Percentiles rank a stretch among this genome's conserved stretches.
phyloP scores from a whole-genome alignment of 345 rosid genomes.

The Dovyalis caffra region DNA sequence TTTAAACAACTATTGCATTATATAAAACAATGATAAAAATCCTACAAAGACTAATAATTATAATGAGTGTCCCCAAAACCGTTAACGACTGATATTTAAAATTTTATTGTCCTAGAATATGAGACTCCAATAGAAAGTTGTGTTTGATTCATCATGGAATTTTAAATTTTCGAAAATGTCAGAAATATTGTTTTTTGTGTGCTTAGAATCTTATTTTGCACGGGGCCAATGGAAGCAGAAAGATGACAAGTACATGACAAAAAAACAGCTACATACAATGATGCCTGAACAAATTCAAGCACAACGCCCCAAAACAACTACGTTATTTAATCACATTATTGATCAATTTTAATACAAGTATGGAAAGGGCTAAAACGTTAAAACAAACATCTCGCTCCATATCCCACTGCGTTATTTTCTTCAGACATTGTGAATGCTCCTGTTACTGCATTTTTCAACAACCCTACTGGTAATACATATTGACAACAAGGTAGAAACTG shows the following conservation, averaged over 20 bases:
- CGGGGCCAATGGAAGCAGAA: no score
- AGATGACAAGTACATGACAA: neutral
- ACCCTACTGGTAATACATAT: neutral
- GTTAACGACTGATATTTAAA: no score
- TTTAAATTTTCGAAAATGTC: no score
- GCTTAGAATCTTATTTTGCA: no score
- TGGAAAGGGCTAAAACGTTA: neutral
- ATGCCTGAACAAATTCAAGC: neutral
- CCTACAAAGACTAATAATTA: no score
- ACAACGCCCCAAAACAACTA: neutral
- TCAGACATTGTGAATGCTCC: conserved; percentile 7
- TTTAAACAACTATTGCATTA: no score
- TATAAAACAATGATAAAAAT: no score
- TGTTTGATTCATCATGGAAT: no score
- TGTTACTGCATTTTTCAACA: neutral
- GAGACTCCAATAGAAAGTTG: no score
- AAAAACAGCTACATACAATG: neutral
- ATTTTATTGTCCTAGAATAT: no score
- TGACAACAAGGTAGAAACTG: conserved; percentile 12
- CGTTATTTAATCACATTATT: neutral
- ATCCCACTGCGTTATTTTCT: conserved; percentile 13
- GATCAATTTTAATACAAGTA: neutral
- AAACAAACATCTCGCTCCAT: conserved; percentile 4
- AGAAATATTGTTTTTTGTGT: no score
- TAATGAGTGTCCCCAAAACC: no score